phyloP scores from a whole-genome alignment of 768 basidiomycete genomes.

The Pisolithus sp. region DNA sequence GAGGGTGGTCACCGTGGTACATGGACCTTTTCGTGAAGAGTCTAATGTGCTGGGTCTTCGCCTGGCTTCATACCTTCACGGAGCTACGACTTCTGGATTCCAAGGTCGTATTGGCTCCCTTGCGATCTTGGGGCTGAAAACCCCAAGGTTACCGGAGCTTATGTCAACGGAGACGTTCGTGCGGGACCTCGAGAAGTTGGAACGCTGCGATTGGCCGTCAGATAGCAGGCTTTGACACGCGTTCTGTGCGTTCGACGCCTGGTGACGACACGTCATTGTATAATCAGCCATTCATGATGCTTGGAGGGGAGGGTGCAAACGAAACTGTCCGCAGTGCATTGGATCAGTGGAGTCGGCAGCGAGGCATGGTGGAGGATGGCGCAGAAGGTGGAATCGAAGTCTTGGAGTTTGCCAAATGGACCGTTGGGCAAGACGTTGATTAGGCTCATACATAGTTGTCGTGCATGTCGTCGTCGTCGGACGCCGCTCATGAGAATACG shows the following conservation, averaged over 20 bases:
- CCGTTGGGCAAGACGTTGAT: slow-evolving; percentile 41
- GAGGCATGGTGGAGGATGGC: slow-evolving; percentile 34
- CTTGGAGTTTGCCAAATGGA: slow-evolving; percentile 58
- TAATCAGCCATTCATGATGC: slow-evolving; percentile 68
- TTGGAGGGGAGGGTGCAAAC: slow-evolving; percentile 44
- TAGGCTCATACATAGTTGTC: slow-evolving; percentile 6
- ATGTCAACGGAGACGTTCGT: slow-evolving; percentile 44
- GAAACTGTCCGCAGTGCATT: slow-evolving; percentile 32
- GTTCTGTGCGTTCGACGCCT: slow-evolving; percentile 33
- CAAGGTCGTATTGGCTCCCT: slow-evolving; percentile 60
- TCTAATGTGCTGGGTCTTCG: slow-evolving; percentile 35
- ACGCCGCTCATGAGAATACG: too few species aligned
- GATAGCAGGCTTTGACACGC: slow-evolving; percentile 76
- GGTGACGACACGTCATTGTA: slow-evolving; percentile 54
- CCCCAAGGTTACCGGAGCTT: slow-evolving; percentile 38
- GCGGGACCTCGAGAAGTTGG: slow-evolving; percentile 54
- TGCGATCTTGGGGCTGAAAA: slow-evolving; percentile 47
- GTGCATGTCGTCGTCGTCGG: not conserved
- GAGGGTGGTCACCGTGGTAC: slow-evolving; percentile 44
- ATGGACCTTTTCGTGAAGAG: slow-evolving; percentile 32
- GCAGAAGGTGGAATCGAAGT: slow-evolving; percentile 31
- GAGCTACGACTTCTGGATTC: slow-evolving; percentile 37
- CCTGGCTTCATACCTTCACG: slow-evolving; percentile 57
- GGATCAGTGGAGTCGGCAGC: slow-evolving; percentile 46
- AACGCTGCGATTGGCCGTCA: slow-evolving; percentile 79